These are phyloP conservation scores for Orbilia oligospora DNA, from an alignment of 2,329 filamentous ascomycete genomes.

Conservation along the genomic window DNA sequence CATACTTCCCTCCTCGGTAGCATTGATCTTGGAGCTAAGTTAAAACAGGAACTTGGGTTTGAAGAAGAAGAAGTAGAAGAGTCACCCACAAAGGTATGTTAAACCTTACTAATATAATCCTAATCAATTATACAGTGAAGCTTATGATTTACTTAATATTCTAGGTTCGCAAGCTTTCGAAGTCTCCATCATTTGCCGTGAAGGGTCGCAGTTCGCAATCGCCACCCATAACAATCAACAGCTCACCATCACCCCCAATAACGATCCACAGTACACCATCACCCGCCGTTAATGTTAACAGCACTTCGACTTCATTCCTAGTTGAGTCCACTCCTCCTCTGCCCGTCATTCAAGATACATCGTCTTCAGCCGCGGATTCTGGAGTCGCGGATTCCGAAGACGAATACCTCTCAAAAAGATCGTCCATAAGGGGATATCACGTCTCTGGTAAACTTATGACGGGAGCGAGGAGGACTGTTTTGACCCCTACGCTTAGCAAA, in stretches of 20 bases:
- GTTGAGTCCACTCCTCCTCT: too few species aligned
- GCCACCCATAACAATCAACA: too few species aligned
- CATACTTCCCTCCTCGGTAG: neutral
- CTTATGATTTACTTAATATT: neutral
- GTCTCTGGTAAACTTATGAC: too few species aligned
- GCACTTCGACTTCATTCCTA: neutral
- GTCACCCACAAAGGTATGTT: neutral
- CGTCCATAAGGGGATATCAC: too few species aligned
- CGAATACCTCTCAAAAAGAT: neutral
- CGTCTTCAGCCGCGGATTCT: neutral
- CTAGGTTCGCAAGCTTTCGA: neutral
- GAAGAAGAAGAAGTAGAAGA: neutral
- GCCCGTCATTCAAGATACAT: neutral
- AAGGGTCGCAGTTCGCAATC: too few species aligned
- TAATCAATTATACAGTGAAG: neutral
- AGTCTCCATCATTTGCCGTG: too few species aligned
- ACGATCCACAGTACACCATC: too few species aligned
- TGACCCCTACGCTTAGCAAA: too few species aligned
- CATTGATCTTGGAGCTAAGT: neutral
- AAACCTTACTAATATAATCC: neutral
- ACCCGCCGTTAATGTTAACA: neutral
- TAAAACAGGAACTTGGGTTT: neutral
- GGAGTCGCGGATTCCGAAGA: neutral
- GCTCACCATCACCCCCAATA: too few species aligned
- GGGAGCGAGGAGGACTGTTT: too few species aligned